Evolutionary conservation across 2,329 filamentous ascomycete genomes (phyloP), one percentile per base, ranked within the genome.

Genomic region (Colletotrichum sp.): DNA sequence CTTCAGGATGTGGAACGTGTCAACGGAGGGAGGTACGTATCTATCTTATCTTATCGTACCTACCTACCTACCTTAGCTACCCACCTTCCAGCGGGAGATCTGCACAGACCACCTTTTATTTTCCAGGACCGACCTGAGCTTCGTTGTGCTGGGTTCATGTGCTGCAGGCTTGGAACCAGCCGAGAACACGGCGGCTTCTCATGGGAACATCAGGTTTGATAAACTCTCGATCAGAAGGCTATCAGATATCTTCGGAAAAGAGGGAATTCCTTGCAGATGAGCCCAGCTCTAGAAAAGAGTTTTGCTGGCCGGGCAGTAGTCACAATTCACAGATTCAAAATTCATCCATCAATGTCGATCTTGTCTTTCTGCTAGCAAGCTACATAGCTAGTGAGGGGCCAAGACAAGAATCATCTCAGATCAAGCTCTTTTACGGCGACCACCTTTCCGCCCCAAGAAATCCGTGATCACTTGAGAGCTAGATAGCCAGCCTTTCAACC

Each of bases 401-500:
- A 60, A 32, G 57, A 32, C 57, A 60, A 60, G 28, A 61, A 61
- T 61, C 28, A 61, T 61, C 57, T 61, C 26, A 61, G 28, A 60
- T n/a, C 57, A 60, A 32, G 30, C 57, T 10, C 16, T 32, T 30
- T n/a, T 30, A 28, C 13, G 16, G 18, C 39, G 18, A n/a, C 9
- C 60, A 21, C 18, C 21, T 36, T 30, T 24, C 30, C 21, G 24
- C 18, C 60, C 34, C 60, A 10, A 39, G n/a, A n/a, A n/a, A 63
- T 43, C 18, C 18, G 16, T 43, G 5, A 43, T n/a, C 18, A n/a
- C 39, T n/a, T 39, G 18, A 32, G n/a, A 30, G n/a, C 91, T 93
- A 98, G 88, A 98, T 98, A 89, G 96, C 95, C 80, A 98, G 91
- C 81, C 96, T 92, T 91, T 99, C 96, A 72, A 98, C 95, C 92